Base-by-base conservation (phyloP, 371 early-diverging fungal species). In the Nematocida sp. region DNA sequence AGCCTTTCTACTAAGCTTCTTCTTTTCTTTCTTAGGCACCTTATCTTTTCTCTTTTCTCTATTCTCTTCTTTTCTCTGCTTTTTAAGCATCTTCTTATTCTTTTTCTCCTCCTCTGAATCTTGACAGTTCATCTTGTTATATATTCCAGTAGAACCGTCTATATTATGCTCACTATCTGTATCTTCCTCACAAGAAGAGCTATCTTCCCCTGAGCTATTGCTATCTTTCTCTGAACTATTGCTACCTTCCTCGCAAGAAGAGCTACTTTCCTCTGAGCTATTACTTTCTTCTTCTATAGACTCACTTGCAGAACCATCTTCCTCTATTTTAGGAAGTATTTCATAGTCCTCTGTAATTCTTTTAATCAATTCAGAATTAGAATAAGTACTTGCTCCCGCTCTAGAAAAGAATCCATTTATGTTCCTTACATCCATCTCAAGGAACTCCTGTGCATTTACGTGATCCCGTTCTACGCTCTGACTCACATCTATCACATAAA, bases 391-490 rank as follows among this genome's bases (percentile, higher is more conserved):
- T 0, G 78, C 79, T 16, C 80, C 79, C 53, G 60, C 66, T 38
- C 60, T 89, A 30, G 87, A 82, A 86, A 97, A 96, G 82, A 89
- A 98, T 64, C 90, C 93, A 48, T 90, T 91, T n/a, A 95, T 89
- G 81, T 97, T 97, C 47, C 87, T 83, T 79, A 92, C 88, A 84
- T 97, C 99, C 83, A 91, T 93, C 35, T 94, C 86, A 64, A 98
- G 86, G 82, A 98, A 98, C 77, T 92, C 93, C 33, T 93, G 86
- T 1, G 97, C 93, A 79, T 93, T 91, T n/a, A 95, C 95, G 81
- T 98, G 99, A 80, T 93, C 93, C 79, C 91, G 94, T 79, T 97
- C 99, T 9, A 97, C 96, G 1, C 94, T 92, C 82, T 97, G 99
- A 1, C 95, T 95, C 5, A 98, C 97, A 83, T 98, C 99, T 79